Evolutionary conservation across 176 grass and related monocot species (phyloP).

Genomic region (Cenchrus fungigraminus): DNA sequence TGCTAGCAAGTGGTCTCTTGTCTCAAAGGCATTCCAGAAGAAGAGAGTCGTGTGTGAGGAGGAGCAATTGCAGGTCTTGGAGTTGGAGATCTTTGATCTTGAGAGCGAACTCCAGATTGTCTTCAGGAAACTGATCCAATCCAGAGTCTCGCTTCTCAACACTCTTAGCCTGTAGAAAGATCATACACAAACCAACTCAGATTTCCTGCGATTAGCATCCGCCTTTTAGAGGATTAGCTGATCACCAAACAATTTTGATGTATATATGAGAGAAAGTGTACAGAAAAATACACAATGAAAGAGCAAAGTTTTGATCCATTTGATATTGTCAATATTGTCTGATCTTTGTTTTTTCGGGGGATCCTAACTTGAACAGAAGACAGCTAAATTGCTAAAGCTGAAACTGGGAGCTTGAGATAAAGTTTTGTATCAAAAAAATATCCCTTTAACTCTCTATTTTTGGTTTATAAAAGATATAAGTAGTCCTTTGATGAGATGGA

Average conservation of each 20-base stretch:
- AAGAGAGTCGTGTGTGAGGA: not conserved
- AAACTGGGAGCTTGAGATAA: too few relatives aligned
- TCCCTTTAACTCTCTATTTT: too few relatives aligned
- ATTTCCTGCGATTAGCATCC: not conserved
- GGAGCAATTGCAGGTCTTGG: constrained; percentile 27
- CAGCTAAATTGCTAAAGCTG: not conserved
- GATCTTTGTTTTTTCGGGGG: not conserved
- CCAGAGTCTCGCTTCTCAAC: constrained; percentile 42
- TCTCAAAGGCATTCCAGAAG: constrained; percentile 28
- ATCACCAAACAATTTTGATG: constrained; percentile 25
- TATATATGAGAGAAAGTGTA: constrained; percentile 21
- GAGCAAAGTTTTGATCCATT: constrained; percentile 37
- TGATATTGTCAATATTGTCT: not conserved
- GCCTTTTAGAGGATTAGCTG: not conserved
- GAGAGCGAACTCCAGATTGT: constrained; percentile 26
- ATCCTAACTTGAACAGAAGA: not conserved
- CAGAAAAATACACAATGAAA: not conserved
- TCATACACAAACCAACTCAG: not conserved
- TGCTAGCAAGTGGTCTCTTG: constrained; percentile 10
- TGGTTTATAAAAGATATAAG: too few relatives aligned
- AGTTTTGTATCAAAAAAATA: too few relatives aligned
- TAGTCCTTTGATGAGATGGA: too few relatives aligned
- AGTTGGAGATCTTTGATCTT: constrained; percentile 35
- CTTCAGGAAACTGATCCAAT: constrained; percentile 41
- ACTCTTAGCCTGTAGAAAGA: constrained; percentile 37